A percentile compares a stretch with the other conserved stretches of the same genome.
phyloP scores from a whole-genome alignment of 164 flowering plant species.

The Cinnamomum chago region DNA sequence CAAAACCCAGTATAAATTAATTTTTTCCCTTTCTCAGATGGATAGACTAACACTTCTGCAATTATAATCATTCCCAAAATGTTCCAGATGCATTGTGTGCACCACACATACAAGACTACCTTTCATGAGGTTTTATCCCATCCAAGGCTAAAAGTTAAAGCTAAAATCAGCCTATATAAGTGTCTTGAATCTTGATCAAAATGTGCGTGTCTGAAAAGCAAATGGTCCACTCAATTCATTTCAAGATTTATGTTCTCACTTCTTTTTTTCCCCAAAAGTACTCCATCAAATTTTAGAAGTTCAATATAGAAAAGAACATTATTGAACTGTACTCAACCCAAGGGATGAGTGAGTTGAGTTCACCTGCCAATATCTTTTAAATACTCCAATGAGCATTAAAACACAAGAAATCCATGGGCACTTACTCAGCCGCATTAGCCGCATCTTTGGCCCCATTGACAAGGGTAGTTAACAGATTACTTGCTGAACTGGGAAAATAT shows the following conservation, averaged over 20 bases:
- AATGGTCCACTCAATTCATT: background rate
- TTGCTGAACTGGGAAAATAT: conserved; percentile 21
- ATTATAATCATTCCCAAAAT: background rate
- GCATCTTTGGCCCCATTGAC: conserved; percentile 11
- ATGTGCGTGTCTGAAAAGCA: background rate
- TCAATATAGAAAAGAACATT: too few species aligned
- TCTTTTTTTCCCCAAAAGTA: background rate
- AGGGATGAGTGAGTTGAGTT: background rate
- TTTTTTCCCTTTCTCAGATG: background rate
- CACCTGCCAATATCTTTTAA: background rate
- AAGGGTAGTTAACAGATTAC: conserved; percentile 16
- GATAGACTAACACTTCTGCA: background rate
- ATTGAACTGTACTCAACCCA: background rate
- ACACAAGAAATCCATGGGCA: conserved; percentile 8
- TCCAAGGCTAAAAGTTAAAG: background rate
- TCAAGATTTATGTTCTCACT: background rate
- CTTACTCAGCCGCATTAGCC: conserved; percentile 14
- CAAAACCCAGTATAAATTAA: background rate
- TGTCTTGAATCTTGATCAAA: background rate
- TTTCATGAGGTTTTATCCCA: background rate
- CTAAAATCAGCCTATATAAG: background rate
- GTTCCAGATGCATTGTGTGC: background rate
- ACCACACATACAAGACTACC: background rate
- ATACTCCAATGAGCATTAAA: background rate
- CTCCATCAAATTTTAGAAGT: background rate